Percentiles rank a stretch among this genome's conserved stretches.
Conservation (phyloP, 2,329 filamentous ascomycete genomes). For the Neopestalotiopsis rosae region DNA sequence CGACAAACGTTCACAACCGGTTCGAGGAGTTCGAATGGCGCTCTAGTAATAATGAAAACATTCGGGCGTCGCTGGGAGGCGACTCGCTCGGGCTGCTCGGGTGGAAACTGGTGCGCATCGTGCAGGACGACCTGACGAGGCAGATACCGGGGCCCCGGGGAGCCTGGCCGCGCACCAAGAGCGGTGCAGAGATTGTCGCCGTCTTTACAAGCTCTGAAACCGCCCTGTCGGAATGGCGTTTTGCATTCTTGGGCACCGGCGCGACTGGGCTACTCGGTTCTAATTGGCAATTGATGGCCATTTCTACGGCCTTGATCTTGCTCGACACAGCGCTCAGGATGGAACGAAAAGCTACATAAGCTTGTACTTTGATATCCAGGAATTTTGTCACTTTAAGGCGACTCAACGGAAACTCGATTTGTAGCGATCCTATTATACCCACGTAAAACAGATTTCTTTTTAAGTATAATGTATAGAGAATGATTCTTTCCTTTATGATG, state of each 20-base stretch:
- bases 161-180: conserved; percentile 10
- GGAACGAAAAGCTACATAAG: not conserved
- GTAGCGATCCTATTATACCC: not conserved
- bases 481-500: too few species aligned
- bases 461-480: too few species aligned
- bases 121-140: not conserved
- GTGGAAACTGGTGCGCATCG: conserved; percentile 10
- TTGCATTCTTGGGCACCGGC: conserved; percentile 6
- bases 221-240: conserved; percentile 1
- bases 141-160: conserved; percentile 6
- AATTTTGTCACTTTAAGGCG: not conserved
- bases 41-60: conserved; percentile 15
- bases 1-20: not conserved
- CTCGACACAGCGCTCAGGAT: conserved; percentile 1
- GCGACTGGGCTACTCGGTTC: not conserved
- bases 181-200: conserved; percentile 10
- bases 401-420: not conserved
- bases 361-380: not conserved
- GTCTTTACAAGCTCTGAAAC: conserved; percentile 4
- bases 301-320: not conserved
- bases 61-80: conserved; percentile 8
- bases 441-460: too few species aligned
- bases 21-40: conserved; percentile 13
- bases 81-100: not conserved
- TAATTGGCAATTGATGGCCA: conserved; percentile 5